Percentiles rank a stretch among this genome's conserved stretches.
Evolutionary conservation across 2,329 filamentous ascomycete species (phyloP).

Genomic region (Pestalotiopsis sp.): DNA sequence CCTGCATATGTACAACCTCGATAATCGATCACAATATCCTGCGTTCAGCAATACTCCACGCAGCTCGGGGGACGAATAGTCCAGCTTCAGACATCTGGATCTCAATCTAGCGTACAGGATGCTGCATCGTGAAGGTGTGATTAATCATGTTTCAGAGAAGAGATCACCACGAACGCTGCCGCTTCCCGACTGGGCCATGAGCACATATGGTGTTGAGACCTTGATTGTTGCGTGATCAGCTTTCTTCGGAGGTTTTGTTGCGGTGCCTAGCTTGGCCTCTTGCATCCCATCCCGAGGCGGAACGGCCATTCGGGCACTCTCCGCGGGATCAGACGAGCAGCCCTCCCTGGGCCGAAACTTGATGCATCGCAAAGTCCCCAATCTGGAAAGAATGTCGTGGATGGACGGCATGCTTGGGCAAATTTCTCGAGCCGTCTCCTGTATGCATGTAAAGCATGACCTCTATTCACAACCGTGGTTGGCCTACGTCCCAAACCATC

Average conservation of each 20-base stretch:
- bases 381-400: not conserved
- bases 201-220: not conserved
- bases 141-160: too few species aligned
- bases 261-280: not conserved
- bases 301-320: not conserved
- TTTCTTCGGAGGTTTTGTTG: not conserved
- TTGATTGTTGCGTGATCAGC: not conserved
- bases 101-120: not conserved
- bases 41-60: not conserved
- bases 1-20: too few species aligned
- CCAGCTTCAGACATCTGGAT: not conserved
- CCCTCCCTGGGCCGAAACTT: not conserved
- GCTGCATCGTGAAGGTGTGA: not conserved
- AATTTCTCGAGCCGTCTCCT: not conserved
- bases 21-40: not conserved
- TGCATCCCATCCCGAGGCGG: not conserved
- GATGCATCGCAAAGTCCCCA: not conserved
- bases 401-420: not conserved
- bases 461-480: not conserved
- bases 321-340: not conserved
- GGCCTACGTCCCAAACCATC: not conserved
- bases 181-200: not conserved
- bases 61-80: not conserved
- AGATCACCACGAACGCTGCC: not conserved
- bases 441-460: not conserved